Evolutionary conservation across 352 stramenopile species (phyloP).

Genomic region (Aphanomyces invadans): DNA sequence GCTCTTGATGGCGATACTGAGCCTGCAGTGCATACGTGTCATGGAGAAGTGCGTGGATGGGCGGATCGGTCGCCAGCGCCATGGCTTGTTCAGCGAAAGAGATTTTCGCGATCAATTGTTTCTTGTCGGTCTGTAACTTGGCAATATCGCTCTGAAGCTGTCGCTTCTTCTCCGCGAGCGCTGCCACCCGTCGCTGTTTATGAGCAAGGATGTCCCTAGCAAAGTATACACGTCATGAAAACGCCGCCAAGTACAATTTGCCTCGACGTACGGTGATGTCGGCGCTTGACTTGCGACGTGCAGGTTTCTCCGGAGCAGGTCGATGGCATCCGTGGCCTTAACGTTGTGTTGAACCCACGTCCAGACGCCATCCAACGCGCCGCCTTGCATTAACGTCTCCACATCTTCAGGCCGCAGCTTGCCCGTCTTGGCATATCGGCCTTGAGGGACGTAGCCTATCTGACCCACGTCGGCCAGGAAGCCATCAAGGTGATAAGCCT

Average conservation of each 20-base stretch:
- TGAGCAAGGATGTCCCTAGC: not conserved
- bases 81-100: not conserved
- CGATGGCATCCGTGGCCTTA: not conserved
- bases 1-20: conserved; percentile 6
- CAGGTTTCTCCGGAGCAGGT: conserved; percentile 15
- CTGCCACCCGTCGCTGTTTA: not conserved
- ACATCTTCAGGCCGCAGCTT: conserved; percentile 5
- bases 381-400: conserved; percentile 18
- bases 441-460: conserved; percentile 4
- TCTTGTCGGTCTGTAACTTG: not conserved
- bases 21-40: not conserved
- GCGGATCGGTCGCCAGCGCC: not conserved
- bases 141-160: not conserved
- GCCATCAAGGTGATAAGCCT: not conserved
- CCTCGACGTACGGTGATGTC: not conserved
- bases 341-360: conserved; percentile 11
- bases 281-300: not conserved
- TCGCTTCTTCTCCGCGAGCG: conserved; percentile 12
- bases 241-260: too few species aligned
- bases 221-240: too few species aligned
- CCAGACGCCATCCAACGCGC: not conserved
- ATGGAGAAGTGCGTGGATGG: not conserved
- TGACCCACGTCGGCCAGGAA: conserved; percentile 3
- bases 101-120: not conserved
- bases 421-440: not conserved